A percentile compares a stretch with the other conserved stretches of the same genome.
These are phyloP conservation scores for Carex pumila DNA, from an alignment of 176 grass and related monocot species.

Conservation along the genomic window DNA sequence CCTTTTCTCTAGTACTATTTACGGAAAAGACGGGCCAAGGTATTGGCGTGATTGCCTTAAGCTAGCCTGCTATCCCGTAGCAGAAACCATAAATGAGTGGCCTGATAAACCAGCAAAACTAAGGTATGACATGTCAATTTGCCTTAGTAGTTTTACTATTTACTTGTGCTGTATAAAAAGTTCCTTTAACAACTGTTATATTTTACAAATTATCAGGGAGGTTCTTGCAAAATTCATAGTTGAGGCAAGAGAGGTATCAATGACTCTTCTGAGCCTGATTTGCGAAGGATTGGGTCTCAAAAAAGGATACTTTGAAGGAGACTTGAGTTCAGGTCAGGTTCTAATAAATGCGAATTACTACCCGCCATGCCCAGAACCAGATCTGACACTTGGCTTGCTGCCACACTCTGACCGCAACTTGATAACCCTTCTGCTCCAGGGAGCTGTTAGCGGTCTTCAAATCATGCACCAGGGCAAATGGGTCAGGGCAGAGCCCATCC, in stretches of 20 bases:
- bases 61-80: conserved; percentile 43
- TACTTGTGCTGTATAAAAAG: neutral
- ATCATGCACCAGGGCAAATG: conserved; percentile 36
- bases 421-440: conserved; percentile 54
- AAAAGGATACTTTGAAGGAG: conserved; percentile 47
- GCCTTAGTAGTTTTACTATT: neutral
- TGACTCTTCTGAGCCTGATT: conserved; percentile 53
- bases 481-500: conserved; percentile 32
- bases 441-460: conserved; percentile 43
- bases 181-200: neutral
- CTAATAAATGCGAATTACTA: conserved; percentile 59
- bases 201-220: conserved; percentile 16
- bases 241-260: conserved; percentile 32
- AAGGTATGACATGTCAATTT: conserved; percentile 10
- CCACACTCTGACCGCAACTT: conserved; percentile 70
- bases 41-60: conserved; percentile 72
- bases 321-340: conserved; percentile 38
- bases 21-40: conserved; percentile 13
- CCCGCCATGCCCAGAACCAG: conserved; percentile 49
- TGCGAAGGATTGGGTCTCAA: conserved; percentile 50
- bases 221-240: conserved; percentile 31
- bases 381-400: conserved; percentile 50
- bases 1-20: conserved; percentile 45
- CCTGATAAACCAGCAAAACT: conserved; percentile 48
- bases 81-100: conserved; percentile 25